Evolutionary conservation across 345 rosid species (phyloP).

Genomic region (Xanthoceras sorbifolium): DNA sequence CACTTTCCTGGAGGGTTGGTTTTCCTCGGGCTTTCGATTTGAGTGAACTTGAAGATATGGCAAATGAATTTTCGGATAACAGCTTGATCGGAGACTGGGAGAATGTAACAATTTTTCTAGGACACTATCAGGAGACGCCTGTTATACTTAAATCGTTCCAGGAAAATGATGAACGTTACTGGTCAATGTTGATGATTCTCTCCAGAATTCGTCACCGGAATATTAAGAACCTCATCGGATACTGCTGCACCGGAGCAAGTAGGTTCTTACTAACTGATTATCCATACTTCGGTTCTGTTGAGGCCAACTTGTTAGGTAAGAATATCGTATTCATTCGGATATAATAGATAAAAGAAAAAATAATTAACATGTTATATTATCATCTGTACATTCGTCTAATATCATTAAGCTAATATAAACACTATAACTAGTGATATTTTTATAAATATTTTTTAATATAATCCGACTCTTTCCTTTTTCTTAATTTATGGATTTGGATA

Average conservation of each 20-base stretch:
- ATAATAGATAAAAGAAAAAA: no score
- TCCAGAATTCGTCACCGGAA: conserved; percentile 42
- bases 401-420: no score
- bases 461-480: no score
- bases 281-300: conserved; percentile 37
- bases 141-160: conserved; percentile 29
- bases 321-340: not conserved
- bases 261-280: conserved; percentile 38
- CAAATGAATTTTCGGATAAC: conserved; percentile 34
- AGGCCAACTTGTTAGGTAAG: conserved; percentile 34
- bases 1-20: conserved; percentile 44
- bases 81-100: not conserved
- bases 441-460: no score
- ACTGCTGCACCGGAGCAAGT: conserved; percentile 39
- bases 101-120: conserved; percentile 28
- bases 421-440: no score
- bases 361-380: no score
- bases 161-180: conserved; percentile 40
- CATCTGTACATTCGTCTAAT: no score
- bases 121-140: conserved; percentile 35
- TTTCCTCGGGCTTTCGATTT: conserved; percentile 42
- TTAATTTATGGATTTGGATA: no score
- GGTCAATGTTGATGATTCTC: conserved; percentile 46
- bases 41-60: conserved; percentile 42
- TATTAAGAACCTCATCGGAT: conserved; percentile 45